Percentiles rank a stretch among this genome's conserved stretches.
These are phyloP conservation scores for Nitzschia sp. DNA, from an alignment of 108 stramenopile species.

Conservation along the genomic window DNA sequence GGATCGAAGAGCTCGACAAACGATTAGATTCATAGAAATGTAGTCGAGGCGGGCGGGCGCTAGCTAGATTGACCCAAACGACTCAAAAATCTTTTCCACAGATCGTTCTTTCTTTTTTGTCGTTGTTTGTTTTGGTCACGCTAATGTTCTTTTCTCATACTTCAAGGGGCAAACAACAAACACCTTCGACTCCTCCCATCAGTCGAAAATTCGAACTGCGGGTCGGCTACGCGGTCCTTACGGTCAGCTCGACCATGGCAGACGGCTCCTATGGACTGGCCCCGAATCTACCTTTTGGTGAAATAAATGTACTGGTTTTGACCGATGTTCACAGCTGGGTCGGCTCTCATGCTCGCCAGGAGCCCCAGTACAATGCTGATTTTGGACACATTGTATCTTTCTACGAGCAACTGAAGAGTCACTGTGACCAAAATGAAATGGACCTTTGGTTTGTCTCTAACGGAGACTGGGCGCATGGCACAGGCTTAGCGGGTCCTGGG, in stretches of 20 bases:
- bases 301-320: conserved; percentile 73
- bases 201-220: too few species aligned
- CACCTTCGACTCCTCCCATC: too few species aligned
- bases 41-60: neutral
- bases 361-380: conserved; percentile 57
- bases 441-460: conserved; percentile 65
- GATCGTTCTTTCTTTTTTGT: too few species aligned
- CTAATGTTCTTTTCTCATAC: too few species aligned
- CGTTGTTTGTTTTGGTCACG: too few species aligned
- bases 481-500: conserved; percentile 39
- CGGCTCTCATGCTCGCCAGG: conserved; percentile 55
- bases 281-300: conserved; percentile 35
- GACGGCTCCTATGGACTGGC: too few species aligned
- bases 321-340: conserved; percentile 79
- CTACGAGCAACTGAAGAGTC: conserved; percentile 49
- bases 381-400: conserved; percentile 71
- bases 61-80: neutral
- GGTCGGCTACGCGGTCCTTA: too few species aligned
- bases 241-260: too few species aligned
- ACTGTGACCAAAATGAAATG: conserved; percentile 8
- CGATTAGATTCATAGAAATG: conserved; percentile 1
- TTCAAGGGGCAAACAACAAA: too few species aligned
- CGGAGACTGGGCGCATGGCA: conserved; percentile 53
- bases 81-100: neutral
- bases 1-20: conserved; percentile 18